Evolutionary conservation across 1,284 basidiomycete genomes (phyloP).

Genomic region (Ganoderma lucidum): DNA sequence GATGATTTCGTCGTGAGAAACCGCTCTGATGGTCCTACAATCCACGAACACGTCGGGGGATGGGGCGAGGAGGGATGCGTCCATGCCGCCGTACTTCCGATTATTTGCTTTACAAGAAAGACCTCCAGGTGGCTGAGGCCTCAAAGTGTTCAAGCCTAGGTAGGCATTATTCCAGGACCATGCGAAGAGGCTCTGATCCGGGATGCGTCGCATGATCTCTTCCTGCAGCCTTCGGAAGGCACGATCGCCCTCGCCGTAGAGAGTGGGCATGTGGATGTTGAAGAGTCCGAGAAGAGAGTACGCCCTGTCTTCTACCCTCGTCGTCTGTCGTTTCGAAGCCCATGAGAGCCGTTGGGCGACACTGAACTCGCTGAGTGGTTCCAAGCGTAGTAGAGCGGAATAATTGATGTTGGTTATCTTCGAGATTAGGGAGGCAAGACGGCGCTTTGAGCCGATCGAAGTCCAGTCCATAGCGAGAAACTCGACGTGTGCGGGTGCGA

Average conservation of each 20-base stretch:
- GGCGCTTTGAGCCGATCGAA: neutral
- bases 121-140: neutral
- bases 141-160: neutral
- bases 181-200: slow-evolving; percentile 1
- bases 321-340: neutral
- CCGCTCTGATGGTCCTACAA: neutral
- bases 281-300: neutral
- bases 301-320: neutral
- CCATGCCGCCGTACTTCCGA: neutral
- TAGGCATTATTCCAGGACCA: neutral
- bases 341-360: neutral
- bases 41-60: neutral
- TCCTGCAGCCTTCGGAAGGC: neutral
- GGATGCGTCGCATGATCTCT: slow-evolving; percentile 2
- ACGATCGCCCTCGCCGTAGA: neutral
- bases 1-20: neutral
- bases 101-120: too few species aligned
- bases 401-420: neutral
- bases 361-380: neutral
- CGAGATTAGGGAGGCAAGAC: neutral
- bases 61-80: neutral
- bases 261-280: neutral
- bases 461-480: neutral
- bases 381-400: neutral
- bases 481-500: neutral